Evolutionary conservation across 1,284 basidiomycete species (phyloP).

Genomic region (Cryptococcus sp.): DNA sequence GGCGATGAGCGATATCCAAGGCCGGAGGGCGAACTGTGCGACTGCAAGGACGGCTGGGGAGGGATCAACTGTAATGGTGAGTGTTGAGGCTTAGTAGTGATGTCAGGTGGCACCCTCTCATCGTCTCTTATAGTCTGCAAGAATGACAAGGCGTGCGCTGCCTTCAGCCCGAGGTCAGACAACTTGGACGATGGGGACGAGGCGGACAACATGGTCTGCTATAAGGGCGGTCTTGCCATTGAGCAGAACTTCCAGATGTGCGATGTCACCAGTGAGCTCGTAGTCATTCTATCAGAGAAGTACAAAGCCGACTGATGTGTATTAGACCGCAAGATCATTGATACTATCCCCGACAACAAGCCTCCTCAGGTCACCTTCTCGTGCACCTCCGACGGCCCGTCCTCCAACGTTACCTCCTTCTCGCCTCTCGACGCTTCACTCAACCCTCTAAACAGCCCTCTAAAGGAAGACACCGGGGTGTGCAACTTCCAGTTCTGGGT

Average conservation of each 20-base stretch:
- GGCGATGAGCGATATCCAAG: slow-evolving; percentile 78
- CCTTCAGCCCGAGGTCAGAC: slow-evolving; percentile 61
- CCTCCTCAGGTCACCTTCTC: slow-evolving; percentile 94
- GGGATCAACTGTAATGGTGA: slow-evolving; percentile 95
- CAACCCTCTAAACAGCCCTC: not conserved
- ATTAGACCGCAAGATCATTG: slow-evolving; percentile 79
- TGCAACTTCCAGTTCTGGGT: slow-evolving; percentile 99
- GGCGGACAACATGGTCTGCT: slow-evolving; percentile 80
- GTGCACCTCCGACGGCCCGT: slow-evolving; percentile 56
- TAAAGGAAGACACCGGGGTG: slow-evolving; percentile 46
- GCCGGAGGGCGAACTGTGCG: slow-evolving; percentile 69
- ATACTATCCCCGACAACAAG: slow-evolving; percentile 74
- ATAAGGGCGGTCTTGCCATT: slow-evolving; percentile 84
- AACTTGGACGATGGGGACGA: slow-evolving; percentile 51
- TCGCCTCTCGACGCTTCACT: not conserved
- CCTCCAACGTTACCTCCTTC: slow-evolving; percentile 26
- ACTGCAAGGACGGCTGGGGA: slow-evolving; percentile 90
- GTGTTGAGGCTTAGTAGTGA: slow-evolving; percentile 28
- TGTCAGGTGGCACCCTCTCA: too few species aligned
- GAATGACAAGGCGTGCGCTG: slow-evolving; percentile 69
- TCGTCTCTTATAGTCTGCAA: slow-evolving; percentile 65
- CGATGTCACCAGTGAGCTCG: slow-evolving; percentile 82
- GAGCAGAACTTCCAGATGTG: slow-evolving; percentile 95
- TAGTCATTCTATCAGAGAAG: not conserved
- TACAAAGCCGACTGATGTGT: too few species aligned